These are phyloP conservation scores for Cladorrhinum samala DNA, from an alignment of 495 filamentous ascomycete species.

Conservation along the genomic window DNA sequence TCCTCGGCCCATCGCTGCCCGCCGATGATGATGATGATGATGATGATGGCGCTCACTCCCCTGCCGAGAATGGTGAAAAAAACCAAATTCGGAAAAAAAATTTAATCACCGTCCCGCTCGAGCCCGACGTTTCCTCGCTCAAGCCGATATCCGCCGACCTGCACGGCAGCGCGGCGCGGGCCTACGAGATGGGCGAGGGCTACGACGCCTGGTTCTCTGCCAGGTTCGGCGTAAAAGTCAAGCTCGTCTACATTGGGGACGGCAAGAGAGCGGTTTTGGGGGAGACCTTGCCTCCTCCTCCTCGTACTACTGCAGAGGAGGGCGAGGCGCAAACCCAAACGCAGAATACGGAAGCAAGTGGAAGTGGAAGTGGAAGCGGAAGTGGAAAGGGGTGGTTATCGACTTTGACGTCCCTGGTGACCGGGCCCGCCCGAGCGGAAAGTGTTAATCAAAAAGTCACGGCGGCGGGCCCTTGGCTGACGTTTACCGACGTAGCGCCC, in stretches of 20 bases:
- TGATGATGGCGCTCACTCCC: too few relatives aligned
- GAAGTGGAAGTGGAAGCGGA: neutral
- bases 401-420: too few relatives aligned
- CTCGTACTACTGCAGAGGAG: neutral
- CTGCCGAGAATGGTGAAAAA: too few relatives aligned
- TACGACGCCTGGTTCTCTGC: slow-evolving; percentile 71
- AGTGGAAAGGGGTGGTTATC: slow-evolving; percentile 24
- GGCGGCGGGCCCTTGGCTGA: slow-evolving; percentile 44
- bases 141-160: slow-evolving; percentile 51
- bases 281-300: slow-evolving; percentile 33
- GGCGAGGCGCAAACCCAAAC: too few relatives aligned
- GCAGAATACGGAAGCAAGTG: too few relatives aligned
- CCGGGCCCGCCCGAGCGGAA: too few relatives aligned
- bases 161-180: slow-evolving; percentile 56
- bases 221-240: slow-evolving; percentile 60
- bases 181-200: slow-evolving; percentile 58
- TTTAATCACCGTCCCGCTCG: slow-evolving; percentile 52
- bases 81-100: too few relatives aligned
- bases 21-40: slow-evolving; percentile 12
- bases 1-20: slow-evolving; percentile 26
- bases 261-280: slow-evolving; percentile 61
- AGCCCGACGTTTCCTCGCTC: slow-evolving; percentile 47
- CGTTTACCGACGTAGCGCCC: slow-evolving; percentile 77
- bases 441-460: too few relatives aligned
- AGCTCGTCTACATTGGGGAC: slow-evolving; percentile 64